Evolutionary conservation across 352 stramenopile species (phyloP).

Genomic region (Pythium vanterpoolii): DNA sequence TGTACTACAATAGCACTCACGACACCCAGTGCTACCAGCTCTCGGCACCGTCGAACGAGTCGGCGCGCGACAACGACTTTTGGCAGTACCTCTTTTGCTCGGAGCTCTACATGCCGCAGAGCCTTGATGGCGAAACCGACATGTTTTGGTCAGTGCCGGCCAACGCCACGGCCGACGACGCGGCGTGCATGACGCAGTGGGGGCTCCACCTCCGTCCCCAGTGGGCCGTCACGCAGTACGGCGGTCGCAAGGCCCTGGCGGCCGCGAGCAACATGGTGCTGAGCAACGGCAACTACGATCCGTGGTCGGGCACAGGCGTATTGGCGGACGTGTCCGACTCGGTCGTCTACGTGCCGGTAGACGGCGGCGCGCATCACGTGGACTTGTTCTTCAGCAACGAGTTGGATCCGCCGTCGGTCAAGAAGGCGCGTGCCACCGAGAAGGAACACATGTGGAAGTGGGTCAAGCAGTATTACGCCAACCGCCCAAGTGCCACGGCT

Average conservation of each 20-base stretch:
- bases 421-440: slow-evolving; percentile 66
- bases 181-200: slow-evolving; percentile 60
- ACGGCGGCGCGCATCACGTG: slow-evolving; percentile 83
- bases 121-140: slow-evolving; percentile 63
- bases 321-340: slow-evolving; percentile 59
- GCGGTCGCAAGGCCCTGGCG: slow-evolving; percentile 58
- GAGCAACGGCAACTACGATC: slow-evolving; percentile 93
- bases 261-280: slow-evolving; percentile 92
- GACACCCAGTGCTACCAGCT: slow-evolving; percentile 55
- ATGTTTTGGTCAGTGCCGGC: slow-evolving; percentile 84
- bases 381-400: slow-evolving; percentile 91
- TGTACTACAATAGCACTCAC: slow-evolving; percentile 77
- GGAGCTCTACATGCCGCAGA: slow-evolving; percentile 71
- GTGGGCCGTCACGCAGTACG: slow-evolving; percentile 73
- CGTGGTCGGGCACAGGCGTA: slow-evolving; percentile 90
- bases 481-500: not conserved
- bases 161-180: slow-evolving; percentile 63
- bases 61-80: slow-evolving; percentile 48
- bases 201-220: slow-evolving; percentile 56
- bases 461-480: slow-evolving; percentile 34
- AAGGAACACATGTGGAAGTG: slow-evolving; percentile 80
- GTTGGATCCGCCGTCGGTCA: slow-evolving; percentile 75
- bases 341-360: slow-evolving; percentile 66
- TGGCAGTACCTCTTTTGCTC: slow-evolving; percentile 81
- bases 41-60: slow-evolving; percentile 47